Conservation (phyloP, 495 filamentous ascomycete species). For the Penicillium maclennaniae region DNA sequence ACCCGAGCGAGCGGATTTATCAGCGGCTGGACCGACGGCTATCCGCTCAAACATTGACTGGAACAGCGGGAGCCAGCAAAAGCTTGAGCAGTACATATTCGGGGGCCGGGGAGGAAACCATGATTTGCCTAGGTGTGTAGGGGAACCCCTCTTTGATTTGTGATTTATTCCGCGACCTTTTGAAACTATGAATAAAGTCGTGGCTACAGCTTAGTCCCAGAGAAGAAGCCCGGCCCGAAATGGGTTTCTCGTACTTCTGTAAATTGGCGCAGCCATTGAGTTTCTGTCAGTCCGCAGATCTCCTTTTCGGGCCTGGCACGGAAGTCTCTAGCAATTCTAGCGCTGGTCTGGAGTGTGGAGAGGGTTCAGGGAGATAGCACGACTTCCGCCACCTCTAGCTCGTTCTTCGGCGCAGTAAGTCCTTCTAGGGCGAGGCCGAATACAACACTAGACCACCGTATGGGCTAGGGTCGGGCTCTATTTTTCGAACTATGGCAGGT, state of each 20-base stretch:
- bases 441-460: neutral
- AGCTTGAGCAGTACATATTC: neutral
- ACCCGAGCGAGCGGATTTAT: neutral
- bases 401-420: neutral
- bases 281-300: neutral
- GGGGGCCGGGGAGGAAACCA: too few relatives aligned
- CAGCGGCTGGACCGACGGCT: neutral
- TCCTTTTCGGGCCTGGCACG: neutral
- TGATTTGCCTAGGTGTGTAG: neutral
- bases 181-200: neutral
- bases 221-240: constrained; percentile 12
- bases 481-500: neutral
- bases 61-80: neutral
- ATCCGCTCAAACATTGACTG: neutral
- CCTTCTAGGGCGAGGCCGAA: neutral
- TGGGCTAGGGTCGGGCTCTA: neutral
- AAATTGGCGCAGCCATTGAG: neutral
- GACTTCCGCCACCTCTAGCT: neutral
- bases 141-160: neutral
- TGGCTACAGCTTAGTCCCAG: constrained; percentile 2
- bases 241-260: neutral
- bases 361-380: neutral
- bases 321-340: neutral
- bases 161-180: neutral
- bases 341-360: neutral